Evolutionary conservation across 306 rosid genomes (phyloP).

Genomic region (Luffa aegyptiaca): DNA sequence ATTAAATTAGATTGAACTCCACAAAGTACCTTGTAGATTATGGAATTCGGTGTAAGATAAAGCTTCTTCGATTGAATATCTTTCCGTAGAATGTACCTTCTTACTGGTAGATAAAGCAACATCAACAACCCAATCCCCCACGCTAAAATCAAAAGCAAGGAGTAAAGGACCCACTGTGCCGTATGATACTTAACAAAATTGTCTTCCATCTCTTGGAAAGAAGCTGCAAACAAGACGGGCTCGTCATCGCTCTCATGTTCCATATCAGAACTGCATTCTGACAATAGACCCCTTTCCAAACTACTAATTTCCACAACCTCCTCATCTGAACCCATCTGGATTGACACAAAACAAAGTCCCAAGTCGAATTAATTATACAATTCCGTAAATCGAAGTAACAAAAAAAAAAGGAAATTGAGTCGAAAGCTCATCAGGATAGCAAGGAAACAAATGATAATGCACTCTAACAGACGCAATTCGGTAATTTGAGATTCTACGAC

Average conservation of each 20-base stretch:
- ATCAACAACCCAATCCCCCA: slow-evolving; percentile 84
- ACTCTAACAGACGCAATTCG: neutral
- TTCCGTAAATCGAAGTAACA: neutral
- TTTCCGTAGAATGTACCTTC: slow-evolving; percentile 54
- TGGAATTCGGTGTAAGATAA: slow-evolving; percentile 63
- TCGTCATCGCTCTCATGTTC: slow-evolving; percentile 32
- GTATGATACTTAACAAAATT: slow-evolving; percentile 57
- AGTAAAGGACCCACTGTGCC: slow-evolving; percentile 69
- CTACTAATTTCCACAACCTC: slow-evolving; percentile 54
- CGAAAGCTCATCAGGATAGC: neutral
- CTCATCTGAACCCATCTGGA: slow-evolving; percentile 31
- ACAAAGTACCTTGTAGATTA: slow-evolving; percentile 56
- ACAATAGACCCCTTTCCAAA: slow-evolving; percentile 47
- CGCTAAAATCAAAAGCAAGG: slow-evolving; percentile 52
- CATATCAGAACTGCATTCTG: slow-evolving; percentile 14
- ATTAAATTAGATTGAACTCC: neutral
- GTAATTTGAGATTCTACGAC: neutral
- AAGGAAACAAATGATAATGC: neutral
- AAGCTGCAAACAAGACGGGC: slow-evolving; percentile 46
- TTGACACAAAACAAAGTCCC: neutral
- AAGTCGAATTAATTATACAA: neutral
- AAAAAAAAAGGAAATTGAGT: neutral
- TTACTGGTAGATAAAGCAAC: slow-evolving; percentile 66
- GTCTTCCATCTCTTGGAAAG: slow-evolving; percentile 67
- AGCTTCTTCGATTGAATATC: slow-evolving; percentile 69